Conservation (phyloP, 768 basidiomycete species). For the Amanita fuliginea region DNA sequence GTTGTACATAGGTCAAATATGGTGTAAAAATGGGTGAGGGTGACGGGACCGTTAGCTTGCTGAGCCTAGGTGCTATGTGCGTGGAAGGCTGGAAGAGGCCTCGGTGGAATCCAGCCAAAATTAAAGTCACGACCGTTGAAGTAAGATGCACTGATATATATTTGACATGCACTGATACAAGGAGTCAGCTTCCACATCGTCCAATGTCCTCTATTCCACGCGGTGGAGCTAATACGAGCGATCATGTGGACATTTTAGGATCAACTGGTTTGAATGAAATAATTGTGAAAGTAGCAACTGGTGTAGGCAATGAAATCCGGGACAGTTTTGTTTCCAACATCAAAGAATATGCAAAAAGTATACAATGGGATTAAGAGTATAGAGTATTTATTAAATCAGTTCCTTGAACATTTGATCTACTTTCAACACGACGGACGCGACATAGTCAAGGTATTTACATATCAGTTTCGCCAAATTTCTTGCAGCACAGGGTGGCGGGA, state of each 20-base stretch:
- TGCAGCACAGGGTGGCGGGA: conserved; percentile 10
- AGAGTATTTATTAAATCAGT: neutral
- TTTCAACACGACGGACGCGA: conserved; percentile 11
- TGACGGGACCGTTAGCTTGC: conserved; percentile 83
- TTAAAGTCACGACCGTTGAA: conserved; percentile 80
- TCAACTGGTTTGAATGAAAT: conserved; percentile 80
- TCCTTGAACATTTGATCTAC: conserved; percentile 10
- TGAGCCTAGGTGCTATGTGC: conserved; percentile 93
- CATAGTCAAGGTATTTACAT: conserved; percentile 14
- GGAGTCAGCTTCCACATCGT: conserved; percentile 58
- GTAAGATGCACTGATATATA: conserved; percentile 25
- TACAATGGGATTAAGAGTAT: conserved; percentile 61
- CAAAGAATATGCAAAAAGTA: conserved; percentile 56
- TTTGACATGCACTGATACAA: conserved; percentile 2
- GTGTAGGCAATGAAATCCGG: conserved; percentile 59
- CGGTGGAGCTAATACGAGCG: conserved; percentile 86
- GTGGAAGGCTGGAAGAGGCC: conserved; percentile 87
- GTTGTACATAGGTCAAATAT: conserved; percentile 41
- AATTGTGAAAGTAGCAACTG: conserved; percentile 84
- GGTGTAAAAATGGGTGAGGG: conserved; percentile 93
- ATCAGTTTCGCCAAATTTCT: conserved; percentile 12
- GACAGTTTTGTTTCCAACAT: conserved; percentile 72
- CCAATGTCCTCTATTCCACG: conserved; percentile 66
- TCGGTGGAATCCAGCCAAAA: conserved; percentile 88
- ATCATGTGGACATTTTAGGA: conserved; percentile 81